These are phyloP conservation scores for Diplodia intermedia DNA, from an alignment of 2,329 filamentous ascomycete genomes.

Conservation along the genomic window DNA sequence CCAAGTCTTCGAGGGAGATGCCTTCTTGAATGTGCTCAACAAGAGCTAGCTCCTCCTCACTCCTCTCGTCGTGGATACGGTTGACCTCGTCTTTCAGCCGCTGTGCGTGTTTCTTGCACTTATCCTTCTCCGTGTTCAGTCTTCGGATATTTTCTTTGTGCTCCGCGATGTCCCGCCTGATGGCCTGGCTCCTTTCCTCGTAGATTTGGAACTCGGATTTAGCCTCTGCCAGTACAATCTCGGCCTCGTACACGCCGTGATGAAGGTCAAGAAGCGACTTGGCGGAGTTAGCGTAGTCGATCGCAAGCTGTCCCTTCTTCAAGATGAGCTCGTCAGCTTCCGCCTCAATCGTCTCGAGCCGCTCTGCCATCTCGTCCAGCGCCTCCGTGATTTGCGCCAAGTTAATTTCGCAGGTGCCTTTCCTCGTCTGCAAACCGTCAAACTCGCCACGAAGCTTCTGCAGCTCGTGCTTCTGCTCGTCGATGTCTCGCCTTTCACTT, in stretches of 20 bases:
- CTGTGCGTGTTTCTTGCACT: slow-evolving; percentile 44
- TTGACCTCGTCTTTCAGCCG: slow-evolving; percentile 38
- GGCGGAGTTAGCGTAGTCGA: slow-evolving; percentile 67
- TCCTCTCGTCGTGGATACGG: slow-evolving; percentile 41
- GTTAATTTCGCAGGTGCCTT: slow-evolving; percentile 47
- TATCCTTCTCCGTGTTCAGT: slow-evolving; percentile 51
- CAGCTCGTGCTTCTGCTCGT: slow-evolving; percentile 68
- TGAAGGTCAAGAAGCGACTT: slow-evolving; percentile 67
- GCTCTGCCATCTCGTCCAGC: neutral
- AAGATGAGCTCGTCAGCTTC: slow-evolving; percentile 39
- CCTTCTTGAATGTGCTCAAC: slow-evolving; percentile 38
- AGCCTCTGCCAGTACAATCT: slow-evolving; percentile 78
- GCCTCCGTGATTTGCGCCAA: slow-evolving; percentile 33
- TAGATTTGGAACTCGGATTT: slow-evolving; percentile 77
- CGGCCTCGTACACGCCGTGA: slow-evolving; percentile 70
- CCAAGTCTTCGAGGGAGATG: slow-evolving; percentile 63
- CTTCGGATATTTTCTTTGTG: slow-evolving; percentile 52
- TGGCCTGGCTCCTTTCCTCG: slow-evolving; percentile 67
- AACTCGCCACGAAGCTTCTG: slow-evolving; percentile 72
- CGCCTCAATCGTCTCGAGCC: slow-evolving; percentile 16
- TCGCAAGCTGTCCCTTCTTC: slow-evolving; percentile 43
- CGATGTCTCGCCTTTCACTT: slow-evolving; percentile 48
- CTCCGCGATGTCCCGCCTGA: slow-evolving; percentile 61
- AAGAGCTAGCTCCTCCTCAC: slow-evolving; percentile 38
- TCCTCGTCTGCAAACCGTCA: slow-evolving; percentile 71